Conservation (phyloP, 179 eudicot genomes). For the Silene noctiflora region DNA sequence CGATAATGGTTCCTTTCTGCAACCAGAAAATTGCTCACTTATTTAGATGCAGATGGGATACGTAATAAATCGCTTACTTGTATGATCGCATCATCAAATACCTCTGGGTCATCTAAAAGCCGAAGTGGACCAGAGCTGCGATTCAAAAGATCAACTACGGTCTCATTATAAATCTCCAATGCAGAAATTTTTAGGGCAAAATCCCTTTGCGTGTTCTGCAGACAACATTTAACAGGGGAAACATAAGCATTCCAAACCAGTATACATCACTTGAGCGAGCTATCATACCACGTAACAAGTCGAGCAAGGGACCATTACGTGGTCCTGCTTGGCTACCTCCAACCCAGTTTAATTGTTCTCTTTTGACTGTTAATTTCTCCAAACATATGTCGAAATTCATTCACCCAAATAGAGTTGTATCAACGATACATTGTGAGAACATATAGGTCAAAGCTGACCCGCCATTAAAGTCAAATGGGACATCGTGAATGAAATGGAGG, state of each 20-base stretch:
- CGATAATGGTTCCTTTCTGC: slow-evolving; percentile 53
- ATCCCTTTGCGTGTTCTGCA: slow-evolving; percentile 64
- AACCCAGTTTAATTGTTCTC: background rate
- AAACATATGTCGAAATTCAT: too few species aligned
- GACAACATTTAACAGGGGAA: background rate
- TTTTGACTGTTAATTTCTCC: background rate
- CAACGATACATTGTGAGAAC: too few species aligned
- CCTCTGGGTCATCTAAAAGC: slow-evolving; percentile 99
- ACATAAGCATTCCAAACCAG: slow-evolving; percentile 5
- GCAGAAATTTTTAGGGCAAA: slow-evolving; percentile 74
- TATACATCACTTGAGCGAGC: slow-evolving; percentile 1
- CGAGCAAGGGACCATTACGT: background rate
- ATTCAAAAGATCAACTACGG: slow-evolving; percentile 79
- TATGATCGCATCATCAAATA: slow-evolving; percentile 25
- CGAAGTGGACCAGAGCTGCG: slow-evolving; percentile 82
- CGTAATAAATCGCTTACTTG: background rate
- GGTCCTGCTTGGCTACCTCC: background rate
- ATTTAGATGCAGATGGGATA: slow-evolving; percentile 5
- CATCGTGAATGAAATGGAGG: too few species aligned
- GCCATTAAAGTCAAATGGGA: too few species aligned
- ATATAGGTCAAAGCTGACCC: too few species aligned
- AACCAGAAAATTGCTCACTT: slow-evolving; percentile 3
- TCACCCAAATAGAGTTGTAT: too few species aligned
- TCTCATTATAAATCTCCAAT: slow-evolving; percentile 90
- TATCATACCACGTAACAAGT: background rate